Conservation (phyloP, 179 eudicot genomes). For the Amaranthus tricolor region DNA sequence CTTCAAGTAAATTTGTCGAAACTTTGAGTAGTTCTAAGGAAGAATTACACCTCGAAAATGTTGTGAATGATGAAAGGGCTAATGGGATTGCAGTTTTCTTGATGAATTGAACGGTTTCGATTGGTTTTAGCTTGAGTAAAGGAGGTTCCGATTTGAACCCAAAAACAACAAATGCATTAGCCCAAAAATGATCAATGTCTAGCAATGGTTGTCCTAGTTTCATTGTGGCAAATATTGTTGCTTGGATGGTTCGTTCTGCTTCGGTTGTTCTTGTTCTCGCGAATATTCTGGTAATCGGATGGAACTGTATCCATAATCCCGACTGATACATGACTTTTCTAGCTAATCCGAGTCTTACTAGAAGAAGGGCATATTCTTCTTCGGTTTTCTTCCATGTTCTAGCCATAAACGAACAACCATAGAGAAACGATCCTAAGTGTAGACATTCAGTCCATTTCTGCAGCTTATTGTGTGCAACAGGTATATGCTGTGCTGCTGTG, state of each 20-base stretch:
- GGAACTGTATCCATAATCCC: conserved; percentile 66
- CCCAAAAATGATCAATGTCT: conserved; percentile 78
- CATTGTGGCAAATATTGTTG: conserved; percentile 56
- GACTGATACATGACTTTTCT: conserved; percentile 46
- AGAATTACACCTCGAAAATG: conserved; percentile 73
- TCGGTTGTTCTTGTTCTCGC: conserved; percentile 48
- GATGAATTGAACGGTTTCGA: conserved; percentile 68
- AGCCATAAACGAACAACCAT: conserved; percentile 38
- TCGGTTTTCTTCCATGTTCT: conserved; percentile 62
- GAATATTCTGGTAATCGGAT: conserved; percentile 57
- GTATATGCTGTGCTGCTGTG: conserved; percentile 64
- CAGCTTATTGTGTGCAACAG: conserved; percentile 33
- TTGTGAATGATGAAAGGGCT: conserved; percentile 63
- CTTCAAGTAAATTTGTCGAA: conserved; percentile 78
- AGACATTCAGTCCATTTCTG: conserved; percentile 63
- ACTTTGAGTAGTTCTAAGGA: conserved; percentile 75
- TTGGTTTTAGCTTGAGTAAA: conserved; percentile 56
- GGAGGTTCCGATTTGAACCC: conserved; percentile 90
- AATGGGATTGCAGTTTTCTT: conserved; percentile 74
- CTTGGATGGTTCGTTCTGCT: conserved; percentile 44
- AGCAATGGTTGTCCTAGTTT: conserved; percentile 52
- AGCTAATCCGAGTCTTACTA: conserved; percentile 72
- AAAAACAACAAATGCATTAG: conserved; percentile 72
- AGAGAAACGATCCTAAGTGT: conserved; percentile 44
- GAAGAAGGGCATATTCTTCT: conserved; percentile 67